phyloP scores from a whole-genome alignment of 805 yeast genomes.

The Isabelozyma heimii region DNA sequence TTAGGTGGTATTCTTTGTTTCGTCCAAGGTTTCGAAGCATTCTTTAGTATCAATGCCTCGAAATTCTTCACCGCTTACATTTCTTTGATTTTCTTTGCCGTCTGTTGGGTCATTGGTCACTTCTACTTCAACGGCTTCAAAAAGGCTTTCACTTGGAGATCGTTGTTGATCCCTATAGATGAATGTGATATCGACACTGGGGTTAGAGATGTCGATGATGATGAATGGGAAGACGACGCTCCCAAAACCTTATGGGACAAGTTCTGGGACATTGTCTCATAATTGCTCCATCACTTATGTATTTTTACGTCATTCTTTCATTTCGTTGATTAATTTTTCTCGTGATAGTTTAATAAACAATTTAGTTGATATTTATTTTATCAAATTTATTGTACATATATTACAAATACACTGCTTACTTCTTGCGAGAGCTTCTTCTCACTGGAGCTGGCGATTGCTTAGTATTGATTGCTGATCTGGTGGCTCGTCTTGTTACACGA shows the following conservation, averaged over 20 bases:
- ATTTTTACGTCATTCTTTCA: not conserved
- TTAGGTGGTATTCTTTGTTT: slow-evolving; percentile 56
- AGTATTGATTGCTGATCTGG: slow-evolving; percentile 6
- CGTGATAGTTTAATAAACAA: not conserved
- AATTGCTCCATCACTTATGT: not conserved
- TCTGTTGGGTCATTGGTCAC: slow-evolving; percentile 55
- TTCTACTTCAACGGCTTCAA: slow-evolving; percentile 44
- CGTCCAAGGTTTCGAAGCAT: slow-evolving; percentile 70
- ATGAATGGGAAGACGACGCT: slow-evolving; percentile 52
- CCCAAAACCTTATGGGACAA: slow-evolving; percentile 55
- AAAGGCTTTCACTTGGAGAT: slow-evolving; percentile 29
- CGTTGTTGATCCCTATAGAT: slow-evolving; percentile 47
- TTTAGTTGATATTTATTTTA: no score
- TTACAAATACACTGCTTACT: slow-evolving; percentile 1
- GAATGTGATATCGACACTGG: slow-evolving; percentile 70
- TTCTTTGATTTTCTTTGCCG: slow-evolving; percentile 60
- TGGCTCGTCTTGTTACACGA: slow-evolving; percentile 7
- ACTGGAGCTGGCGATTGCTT: slow-evolving; percentile 4
- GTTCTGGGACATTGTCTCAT: slow-evolving; percentile 44
- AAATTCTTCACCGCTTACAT: slow-evolving; percentile 70
- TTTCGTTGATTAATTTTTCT: not conserved
- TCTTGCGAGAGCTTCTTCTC: slow-evolving; percentile 13
- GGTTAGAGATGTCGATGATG: slow-evolving; percentile 59
- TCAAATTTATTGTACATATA: not conserved
- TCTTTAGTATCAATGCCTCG: slow-evolving; percentile 52